phyloP scores from a whole-genome alignment of 2,329 filamentous ascomycete genomes.

The Acephala macrosclerotiorum region DNA sequence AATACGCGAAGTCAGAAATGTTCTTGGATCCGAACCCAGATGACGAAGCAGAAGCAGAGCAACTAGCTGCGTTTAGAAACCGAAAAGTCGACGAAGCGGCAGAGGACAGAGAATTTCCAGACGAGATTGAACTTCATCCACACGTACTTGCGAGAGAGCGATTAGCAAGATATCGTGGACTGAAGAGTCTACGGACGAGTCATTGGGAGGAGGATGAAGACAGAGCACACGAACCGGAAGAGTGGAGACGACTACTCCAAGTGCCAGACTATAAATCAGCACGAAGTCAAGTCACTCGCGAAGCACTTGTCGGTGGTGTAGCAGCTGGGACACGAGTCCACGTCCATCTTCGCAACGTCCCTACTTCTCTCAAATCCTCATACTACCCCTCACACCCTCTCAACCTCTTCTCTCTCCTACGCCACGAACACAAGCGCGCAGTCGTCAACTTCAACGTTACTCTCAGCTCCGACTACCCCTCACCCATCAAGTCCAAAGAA shows the following conservation, averaged over 20 bases:
- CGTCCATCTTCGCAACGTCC: constrained; percentile 73
- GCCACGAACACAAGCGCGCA: constrained; percentile 95
- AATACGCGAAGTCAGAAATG: constrained; percentile 93
- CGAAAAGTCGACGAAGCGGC: constrained; percentile 81
- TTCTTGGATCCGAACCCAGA: constrained; percentile 80
- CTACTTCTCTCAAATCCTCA: constrained; percentile 58
- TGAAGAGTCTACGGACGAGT: constrained; percentile 90
- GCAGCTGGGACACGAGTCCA: constrained; percentile 83
- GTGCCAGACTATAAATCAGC: constrained; percentile 90
- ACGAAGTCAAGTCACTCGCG: constrained; percentile 76
- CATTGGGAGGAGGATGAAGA: constrained; percentile 92
- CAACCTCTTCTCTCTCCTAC: constrained; percentile 83
- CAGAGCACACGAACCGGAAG: constrained; percentile 83
- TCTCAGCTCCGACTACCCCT: constrained; percentile 77
- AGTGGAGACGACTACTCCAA: constrained; percentile 86
- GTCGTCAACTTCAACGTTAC: constrained; percentile 90
- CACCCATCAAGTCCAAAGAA: constrained; percentile 88
- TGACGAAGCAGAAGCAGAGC: constrained; percentile 79
- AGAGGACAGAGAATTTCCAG: constrained; percentile 94
- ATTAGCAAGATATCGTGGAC: constrained; percentile 83
- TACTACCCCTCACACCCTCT: constrained; percentile 66
- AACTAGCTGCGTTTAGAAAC: constrained; percentile 82
- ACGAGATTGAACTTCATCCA: constrained; percentile 94
- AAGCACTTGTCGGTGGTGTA: constrained; percentile 89
- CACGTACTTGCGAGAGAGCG: constrained; percentile 86